phyloP scores from a whole-genome alignment of 2,329 filamentous ascomycete species.

The Cladosporium sp. region DNA sequence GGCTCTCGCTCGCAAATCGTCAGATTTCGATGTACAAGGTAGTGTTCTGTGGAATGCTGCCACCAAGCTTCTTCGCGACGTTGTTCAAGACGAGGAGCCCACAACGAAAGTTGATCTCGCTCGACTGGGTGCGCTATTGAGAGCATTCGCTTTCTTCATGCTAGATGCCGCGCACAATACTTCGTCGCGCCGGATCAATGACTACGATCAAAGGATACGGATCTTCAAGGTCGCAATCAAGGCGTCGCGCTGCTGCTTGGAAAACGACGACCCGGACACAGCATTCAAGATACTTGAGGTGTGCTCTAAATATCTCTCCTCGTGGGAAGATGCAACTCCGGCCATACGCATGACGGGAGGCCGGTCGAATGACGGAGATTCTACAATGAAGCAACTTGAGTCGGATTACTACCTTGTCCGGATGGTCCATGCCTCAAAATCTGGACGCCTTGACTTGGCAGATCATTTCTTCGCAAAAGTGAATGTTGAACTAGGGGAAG shows the following conservation, averaged over 20 bases:
- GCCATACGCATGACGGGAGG: constrained; percentile 14
- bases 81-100: constrained; percentile 11
- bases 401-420: constrained; percentile 62
- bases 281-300: constrained; percentile 58
- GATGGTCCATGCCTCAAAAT: constrained; percentile 67
- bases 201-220: constrained; percentile 39
- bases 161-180: constrained; percentile 51
- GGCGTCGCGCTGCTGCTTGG: constrained; percentile 57
- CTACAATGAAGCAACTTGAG: constrained; percentile 38
- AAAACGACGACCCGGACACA: constrained; percentile 51
- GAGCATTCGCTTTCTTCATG: constrained; percentile 60
- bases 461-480: constrained; percentile 69
- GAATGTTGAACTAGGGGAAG: constrained; percentile 33
- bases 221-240: constrained; percentile 64
- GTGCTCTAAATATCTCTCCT: constrained; percentile 47
- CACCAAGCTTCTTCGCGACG: constrained; percentile 40
- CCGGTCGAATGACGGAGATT: constrained; percentile 23
- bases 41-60: constrained; percentile 62
- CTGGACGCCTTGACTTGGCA: constrained; percentile 65
- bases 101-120: neutral
- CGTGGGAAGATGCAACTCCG: constrained; percentile 23
- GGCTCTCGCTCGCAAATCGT: constrained; percentile 29
- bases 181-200: constrained; percentile 16
- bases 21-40: constrained; percentile 51
- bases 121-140: constrained; percentile 31